phyloP scores from a whole-genome alignment of 2,329 filamentous ascomycete species.

The Cladosporium cucumerinum region DNA sequence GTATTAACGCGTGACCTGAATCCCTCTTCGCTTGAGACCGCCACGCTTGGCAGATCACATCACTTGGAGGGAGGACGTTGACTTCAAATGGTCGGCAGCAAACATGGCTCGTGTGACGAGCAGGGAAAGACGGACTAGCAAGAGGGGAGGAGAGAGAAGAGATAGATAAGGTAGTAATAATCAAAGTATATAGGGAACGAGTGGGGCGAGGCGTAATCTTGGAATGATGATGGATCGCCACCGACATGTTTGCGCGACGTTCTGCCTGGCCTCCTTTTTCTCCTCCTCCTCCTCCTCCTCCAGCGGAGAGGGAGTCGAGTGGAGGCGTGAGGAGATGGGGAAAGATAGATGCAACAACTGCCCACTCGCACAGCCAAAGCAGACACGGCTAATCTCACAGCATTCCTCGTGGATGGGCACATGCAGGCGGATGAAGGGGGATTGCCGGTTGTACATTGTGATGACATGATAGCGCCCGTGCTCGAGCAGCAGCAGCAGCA shows the following conservation, averaged over 20 bases:
- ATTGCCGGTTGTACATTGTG: slow-evolving; percentile 5
- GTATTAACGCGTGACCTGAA: background rate
- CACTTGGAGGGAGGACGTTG: background rate
- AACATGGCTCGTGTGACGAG: background rate
- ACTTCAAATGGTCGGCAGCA: background rate
- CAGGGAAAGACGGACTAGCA: background rate
- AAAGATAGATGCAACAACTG: background rate
- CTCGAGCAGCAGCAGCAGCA: background rate
- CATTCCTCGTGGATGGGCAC: background rate
- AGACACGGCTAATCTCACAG: background rate
- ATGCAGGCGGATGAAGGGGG: background rate
- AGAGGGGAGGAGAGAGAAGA: background rate
- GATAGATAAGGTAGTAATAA: slow-evolving; percentile 2
- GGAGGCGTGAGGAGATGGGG: background rate
- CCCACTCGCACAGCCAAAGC: background rate
- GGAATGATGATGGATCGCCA: background rate
- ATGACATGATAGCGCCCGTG: slow-evolving; percentile 5
- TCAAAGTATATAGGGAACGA: slow-evolving; percentile 1
- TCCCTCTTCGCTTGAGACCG: slow-evolving; percentile 1
- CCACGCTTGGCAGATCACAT: background rate
- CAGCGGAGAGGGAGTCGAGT: background rate
- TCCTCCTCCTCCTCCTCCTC: background rate
- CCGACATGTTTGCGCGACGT: background rate
- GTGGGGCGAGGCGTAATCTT: slow-evolving; percentile 5
- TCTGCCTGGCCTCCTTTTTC: background rate